Percentiles rank a stretch among this genome's conserved stretches.
Conservation (phyloP, 2,329 filamentous ascomycete genomes). For the Leptographium radiaticola region DNA sequence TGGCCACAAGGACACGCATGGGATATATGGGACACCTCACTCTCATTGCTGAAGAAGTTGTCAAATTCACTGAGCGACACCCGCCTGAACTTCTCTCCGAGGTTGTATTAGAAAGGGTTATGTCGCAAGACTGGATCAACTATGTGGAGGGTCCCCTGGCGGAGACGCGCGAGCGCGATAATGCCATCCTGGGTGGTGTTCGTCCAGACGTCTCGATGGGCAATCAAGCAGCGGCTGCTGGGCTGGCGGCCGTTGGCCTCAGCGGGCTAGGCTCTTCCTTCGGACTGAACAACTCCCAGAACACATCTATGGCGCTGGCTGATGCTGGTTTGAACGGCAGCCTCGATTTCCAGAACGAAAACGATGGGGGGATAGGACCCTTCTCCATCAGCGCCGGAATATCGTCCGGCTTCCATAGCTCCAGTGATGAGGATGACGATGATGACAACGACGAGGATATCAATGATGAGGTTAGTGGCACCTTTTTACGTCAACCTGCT, state of each 20-base stretch:
- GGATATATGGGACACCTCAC: conserved; percentile 98
- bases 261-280: conserved; percentile 28
- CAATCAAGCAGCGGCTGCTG: conserved; percentile 45
- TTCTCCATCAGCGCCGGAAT: conserved; percentile 64
- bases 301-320: conserved; percentile 56
- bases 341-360: conserved; percentile 37
- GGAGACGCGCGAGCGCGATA: conserved; percentile 89
- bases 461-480: conserved; percentile 49
- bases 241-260: conserved; percentile 35
- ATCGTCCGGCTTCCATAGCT: conserved; percentile 82
- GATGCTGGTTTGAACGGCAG: conserved; percentile 70
- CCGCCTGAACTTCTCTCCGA: conserved; percentile 78
- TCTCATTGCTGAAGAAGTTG: conserved; percentile 92
- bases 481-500: not conserved
- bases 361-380: conserved; percentile 49
- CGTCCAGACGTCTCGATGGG: conserved; percentile 81
- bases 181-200: conserved; percentile 93
- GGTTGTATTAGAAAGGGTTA: conserved; percentile 73
- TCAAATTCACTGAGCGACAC: conserved; percentile 94
- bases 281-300: conserved; percentile 21
- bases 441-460: conserved; percentile 71
- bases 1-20: conserved; percentile 73
- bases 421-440: conserved; percentile 88
- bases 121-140: conserved; percentile 80
- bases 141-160: conserved; percentile 90